A percentile compares a stretch with the other conserved stretches of the same genome.
These are phyloP conservation scores for Trypanosoma conorhini DNA, from an alignment of 208 protist species.

Conservation along the genomic window DNA sequence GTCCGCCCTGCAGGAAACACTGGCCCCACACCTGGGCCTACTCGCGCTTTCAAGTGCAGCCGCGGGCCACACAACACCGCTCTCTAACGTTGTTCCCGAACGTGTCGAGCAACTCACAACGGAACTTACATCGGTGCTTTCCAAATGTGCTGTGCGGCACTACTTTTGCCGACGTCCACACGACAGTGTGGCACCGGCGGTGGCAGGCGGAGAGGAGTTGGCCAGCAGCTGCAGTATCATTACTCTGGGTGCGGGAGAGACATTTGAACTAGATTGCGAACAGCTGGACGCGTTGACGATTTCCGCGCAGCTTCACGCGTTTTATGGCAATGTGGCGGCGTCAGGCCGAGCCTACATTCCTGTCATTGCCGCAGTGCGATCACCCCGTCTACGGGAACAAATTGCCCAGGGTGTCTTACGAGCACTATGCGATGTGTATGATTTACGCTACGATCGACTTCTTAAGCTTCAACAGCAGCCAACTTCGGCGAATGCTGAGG, in stretches of 20 bases:
- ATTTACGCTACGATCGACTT: slow-evolving; percentile 30
- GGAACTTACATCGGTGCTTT: slow-evolving; percentile 19
- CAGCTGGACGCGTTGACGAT: slow-evolving; percentile 12
- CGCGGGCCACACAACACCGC: slow-evolving; percentile 16
- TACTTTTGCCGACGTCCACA: slow-evolving; percentile 18
- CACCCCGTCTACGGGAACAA: slow-evolving; percentile 25
- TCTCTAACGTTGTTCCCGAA: slow-evolving; percentile 25
- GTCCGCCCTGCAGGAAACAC: slow-evolving; percentile 39
- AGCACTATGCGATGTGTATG: slow-evolving; percentile 47
- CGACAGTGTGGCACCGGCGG: neutral
- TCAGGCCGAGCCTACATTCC: slow-evolving; percentile 53
- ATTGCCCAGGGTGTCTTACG: slow-evolving; percentile 32
- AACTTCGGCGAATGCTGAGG: slow-evolving; percentile 3
- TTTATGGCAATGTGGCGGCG: slow-evolving; percentile 61
- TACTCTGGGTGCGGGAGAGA: neutral
- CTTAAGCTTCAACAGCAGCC: slow-evolving; percentile 24
- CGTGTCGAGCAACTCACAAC: slow-evolving; percentile 22
- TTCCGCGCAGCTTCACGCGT: slow-evolving; percentile 28
- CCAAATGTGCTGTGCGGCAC: slow-evolving; percentile 17
- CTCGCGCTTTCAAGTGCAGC: slow-evolving; percentile 14
- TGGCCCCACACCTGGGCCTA: slow-evolving; percentile 33
- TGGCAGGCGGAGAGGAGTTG: neutral
- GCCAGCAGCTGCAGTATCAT: neutral
- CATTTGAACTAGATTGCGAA: neutral
- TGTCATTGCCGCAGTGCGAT: slow-evolving; percentile 42